These are phyloP conservation scores for Myochromella boudieri DNA, from an alignment of 768 basidiomycete species.

Conservation along the genomic window DNA sequence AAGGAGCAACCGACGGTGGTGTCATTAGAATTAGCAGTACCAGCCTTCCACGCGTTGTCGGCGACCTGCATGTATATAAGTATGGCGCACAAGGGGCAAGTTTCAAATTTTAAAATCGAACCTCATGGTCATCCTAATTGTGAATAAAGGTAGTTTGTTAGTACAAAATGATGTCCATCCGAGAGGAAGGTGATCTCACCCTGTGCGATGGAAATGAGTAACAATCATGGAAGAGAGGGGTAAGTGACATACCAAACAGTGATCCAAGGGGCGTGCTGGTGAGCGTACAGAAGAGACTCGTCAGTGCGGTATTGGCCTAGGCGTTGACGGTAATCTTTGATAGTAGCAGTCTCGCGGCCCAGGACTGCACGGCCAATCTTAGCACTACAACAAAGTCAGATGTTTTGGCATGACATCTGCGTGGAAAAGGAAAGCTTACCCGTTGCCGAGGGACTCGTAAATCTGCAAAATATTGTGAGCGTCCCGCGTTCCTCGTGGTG, in stretches of 20 bases:
- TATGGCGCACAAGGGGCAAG: neutral
- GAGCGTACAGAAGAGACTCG: constrained; percentile 43
- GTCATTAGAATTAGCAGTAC: constrained; percentile 56
- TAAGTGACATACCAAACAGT: constrained; percentile 42
- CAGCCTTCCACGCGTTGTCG: constrained; percentile 58
- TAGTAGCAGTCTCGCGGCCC: constrained; percentile 55
- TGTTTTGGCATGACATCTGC: neutral
- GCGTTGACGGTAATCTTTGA: constrained; percentile 54
- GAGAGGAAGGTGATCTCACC: no score
- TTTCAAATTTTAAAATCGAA: constrained; percentile 15
- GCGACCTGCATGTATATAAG: constrained; percentile 36
- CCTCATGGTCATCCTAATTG: constrained; percentile 54
- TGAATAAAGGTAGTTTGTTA: no score
- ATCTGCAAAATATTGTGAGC: constrained; percentile 40
- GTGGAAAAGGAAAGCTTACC: constrained; percentile 21
- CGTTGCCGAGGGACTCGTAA: constrained; percentile 46
- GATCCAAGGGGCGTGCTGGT: constrained; percentile 54
- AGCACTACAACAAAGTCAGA: constrained; percentile 38
- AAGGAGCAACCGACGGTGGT: constrained; percentile 47
- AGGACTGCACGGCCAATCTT: constrained; percentile 48
- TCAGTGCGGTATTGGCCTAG: constrained; percentile 55
- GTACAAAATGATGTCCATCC: no score
- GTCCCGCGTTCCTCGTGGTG: no score
- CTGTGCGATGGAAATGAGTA: neutral
- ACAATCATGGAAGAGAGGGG: neutral